A percentile compares a stretch with the other conserved stretches of the same genome.
Evolutionary conservation across 345 rosid species (phyloP).

Genomic region (Leavenworthia alabamica): DNA sequence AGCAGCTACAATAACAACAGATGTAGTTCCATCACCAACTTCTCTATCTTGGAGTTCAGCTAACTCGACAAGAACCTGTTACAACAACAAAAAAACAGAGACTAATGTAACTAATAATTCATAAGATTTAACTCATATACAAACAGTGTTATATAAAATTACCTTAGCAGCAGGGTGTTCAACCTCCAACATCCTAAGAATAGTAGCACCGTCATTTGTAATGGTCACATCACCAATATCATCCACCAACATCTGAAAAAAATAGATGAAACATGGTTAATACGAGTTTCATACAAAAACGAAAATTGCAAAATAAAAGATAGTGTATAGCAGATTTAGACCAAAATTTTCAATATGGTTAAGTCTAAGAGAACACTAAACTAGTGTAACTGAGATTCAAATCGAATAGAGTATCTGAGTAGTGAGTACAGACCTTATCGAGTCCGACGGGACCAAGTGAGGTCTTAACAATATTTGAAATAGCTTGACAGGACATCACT

Average conservation of each 20-base stretch:
- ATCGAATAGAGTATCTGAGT: not conserved
- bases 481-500: conserved; percentile 95
- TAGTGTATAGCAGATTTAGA: not conserved
- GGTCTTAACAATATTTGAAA: conserved; percentile 89
- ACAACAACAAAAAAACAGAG: not conserved
- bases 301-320: not conserved
- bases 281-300: not conserved
- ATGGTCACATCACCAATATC: conserved; percentile 94
- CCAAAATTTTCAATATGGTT: not conserved
- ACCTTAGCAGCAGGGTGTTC: conserved; percentile 99
- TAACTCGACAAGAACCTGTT: conserved; percentile 91
- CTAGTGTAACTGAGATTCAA: not conserved
- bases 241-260: conserved; percentile 83
- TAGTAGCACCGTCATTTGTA: conserved; percentile 94
- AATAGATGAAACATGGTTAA: not conserved
- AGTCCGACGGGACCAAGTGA: conserved; percentile 98
- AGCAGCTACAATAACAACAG: conserved; percentile 92
- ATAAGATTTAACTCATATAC: not conserved
- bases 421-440: conserved; percentile 57
- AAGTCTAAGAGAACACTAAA: not conserved
- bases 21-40: conserved; percentile 97
- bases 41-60: conserved; percentile 97
- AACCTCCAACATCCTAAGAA: conserved; percentile 88
- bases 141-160: not conserved
- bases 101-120: not conserved